Base-by-base conservation (phyloP, 106 monocot species). In the Phalaenopsis equestris region DNA sequence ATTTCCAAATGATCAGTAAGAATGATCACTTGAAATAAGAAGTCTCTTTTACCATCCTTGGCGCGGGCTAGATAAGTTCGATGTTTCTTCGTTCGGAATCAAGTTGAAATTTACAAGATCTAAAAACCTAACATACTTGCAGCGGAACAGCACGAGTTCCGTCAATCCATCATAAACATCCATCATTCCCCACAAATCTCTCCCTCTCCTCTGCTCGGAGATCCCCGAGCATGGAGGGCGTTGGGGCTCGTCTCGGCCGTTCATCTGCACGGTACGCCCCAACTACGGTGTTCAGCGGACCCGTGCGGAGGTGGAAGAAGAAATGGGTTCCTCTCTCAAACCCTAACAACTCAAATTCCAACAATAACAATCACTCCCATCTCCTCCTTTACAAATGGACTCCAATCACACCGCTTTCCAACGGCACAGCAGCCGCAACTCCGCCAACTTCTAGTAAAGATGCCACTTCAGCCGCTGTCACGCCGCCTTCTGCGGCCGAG, bases 291-390 rank as follows among this genome's bases (percentile, higher is more conserved):
- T 97, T 97, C 94, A 90, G 76, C 77, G 96, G 96, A 8, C 93
- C 91, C 30, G 96, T 97, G 47, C 72, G 92, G 81, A 88, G 88
- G 82, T 97, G 96, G 96, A 90, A 86, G 82, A 97, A 97, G 92
- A 88, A 74, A 77, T 97, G 96, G 96, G 90, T 97, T 41, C 90
- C 90, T 23, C 83, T 90, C 76, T 77, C 90, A 18, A 86, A 78
- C 78, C 80, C 90, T 73, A 83, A 45, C 80, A 72, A 74, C 75
- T 41, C 74, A 67, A 38, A 74, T 55, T 8, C 73, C 78, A 75
- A 42, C 80, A 79, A n/a, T 67, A 72, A 58, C 84, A 75, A 67
- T 41, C 58, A 64, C 45, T 85, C 90, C 47, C 80, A 85, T 42
- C 90, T 94, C 61, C 43, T 93, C 48, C 85, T 98, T 56, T 94